Base-by-base conservation (phyloP, 2,329 filamentous ascomycete genomes). In the Ophiostoma triangulosporum region DNA sequence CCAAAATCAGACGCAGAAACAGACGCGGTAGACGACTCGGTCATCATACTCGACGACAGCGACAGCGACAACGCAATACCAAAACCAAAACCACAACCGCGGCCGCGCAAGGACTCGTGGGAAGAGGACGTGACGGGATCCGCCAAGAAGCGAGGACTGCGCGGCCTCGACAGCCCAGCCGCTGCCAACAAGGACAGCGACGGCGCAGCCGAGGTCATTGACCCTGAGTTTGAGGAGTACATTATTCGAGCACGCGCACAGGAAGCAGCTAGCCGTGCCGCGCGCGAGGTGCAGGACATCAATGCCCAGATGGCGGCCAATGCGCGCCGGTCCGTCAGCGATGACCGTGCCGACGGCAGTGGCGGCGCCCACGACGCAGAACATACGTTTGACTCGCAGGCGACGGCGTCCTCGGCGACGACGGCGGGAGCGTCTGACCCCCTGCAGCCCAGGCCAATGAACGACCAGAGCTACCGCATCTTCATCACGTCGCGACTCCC, bases 401-500 rank as follows among this genome's bases (percentile, higher is more conserved):
- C 45, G 8, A 48, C 45, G 17, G 26, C 35, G 31, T 33, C 48
- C 15, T 45, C 15, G 17, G 17, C 15, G 29, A 20, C 26, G 9
- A 20, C 8, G 3, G 29, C n/a, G n/a, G 46, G 35, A 27, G 43
- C 9, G 24, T 31, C 43, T 7, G 46, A 33, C 35, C 7, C 14
- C 29, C 15, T 14, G 17, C 43, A n/a, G 14, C 26, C 43, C 7
- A 14, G 38, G 15, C 43, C 43, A 6, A 15, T 17, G 15, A 7
- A 26, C 43, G 51, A 54, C 27, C 53, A 77, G 17, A 46, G 26
- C 38, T 59, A 59, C 54, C 58, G 58, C 46, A 54, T 91, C 24
- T 46, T 46, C 15, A 78, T 96, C 57, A 77, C 74, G 0, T 87
- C 89, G 0, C 67, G 71, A 3, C 75, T 96, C 9, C 35, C 52